Evolutionary conservation across 331 rosid species (phyloP).

Genomic region (Cydonia oblonga): DNA sequence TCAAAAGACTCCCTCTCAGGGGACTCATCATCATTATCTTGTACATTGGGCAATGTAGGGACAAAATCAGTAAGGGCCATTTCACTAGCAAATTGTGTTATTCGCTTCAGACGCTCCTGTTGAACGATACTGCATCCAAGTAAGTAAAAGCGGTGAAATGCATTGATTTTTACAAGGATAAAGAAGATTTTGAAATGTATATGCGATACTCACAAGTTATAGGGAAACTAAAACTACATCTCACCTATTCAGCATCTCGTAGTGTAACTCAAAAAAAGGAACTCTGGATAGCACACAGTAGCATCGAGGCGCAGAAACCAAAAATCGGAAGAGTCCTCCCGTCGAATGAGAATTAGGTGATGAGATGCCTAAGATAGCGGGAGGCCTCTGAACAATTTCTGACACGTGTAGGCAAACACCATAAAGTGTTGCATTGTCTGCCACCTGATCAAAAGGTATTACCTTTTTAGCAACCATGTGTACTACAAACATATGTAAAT

Average conservation of each 20-base stretch:
- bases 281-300: conserved; percentile 75
- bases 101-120: conserved; percentile 87
- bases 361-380: conserved; percentile 56
- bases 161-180: background rate
- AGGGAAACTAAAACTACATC: conserved; percentile 1
- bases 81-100: conserved; percentile 62
- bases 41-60: conserved; percentile 32
- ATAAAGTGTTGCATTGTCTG: conserved; percentile 70
- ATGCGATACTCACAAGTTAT: conserved; percentile 6
- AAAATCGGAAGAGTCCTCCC: conserved; percentile 63
- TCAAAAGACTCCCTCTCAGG: conserved; percentile 31
- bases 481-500: background rate
- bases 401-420: conserved; percentile 92
- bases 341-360: conserved; percentile 47
- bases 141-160: conserved; percentile 27
- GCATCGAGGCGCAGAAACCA: conserved; percentile 97
- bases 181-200: background rate
- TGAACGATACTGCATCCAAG: conserved; percentile 75
- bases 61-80: conserved; percentile 35
- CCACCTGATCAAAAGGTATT: conserved; percentile 51
- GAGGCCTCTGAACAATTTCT: conserved; percentile 96
- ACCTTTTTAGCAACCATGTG: conserved; percentile 22
- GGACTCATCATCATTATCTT: conserved; percentile 40
- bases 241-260: conserved; percentile 88
- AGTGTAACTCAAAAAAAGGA: conserved; percentile 90